phyloP scores from a whole-genome alignment of 2,329 filamentous ascomycete species.

The Neurospora crassa region DNA sequence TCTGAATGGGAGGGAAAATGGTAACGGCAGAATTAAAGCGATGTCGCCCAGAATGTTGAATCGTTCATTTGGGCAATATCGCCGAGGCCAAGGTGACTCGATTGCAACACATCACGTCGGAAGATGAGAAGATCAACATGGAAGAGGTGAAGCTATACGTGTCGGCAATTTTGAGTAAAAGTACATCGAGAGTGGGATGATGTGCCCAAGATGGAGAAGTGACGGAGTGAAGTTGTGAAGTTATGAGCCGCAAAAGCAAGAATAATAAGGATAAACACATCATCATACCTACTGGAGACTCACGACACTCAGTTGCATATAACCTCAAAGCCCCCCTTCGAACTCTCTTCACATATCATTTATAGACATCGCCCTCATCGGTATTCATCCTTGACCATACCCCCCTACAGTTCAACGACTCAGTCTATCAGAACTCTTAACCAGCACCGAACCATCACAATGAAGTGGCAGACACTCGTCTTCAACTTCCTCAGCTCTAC shows the following conservation, averaged over 20 bases:
- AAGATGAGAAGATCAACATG: not conserved
- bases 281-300: not conserved
- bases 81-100: not conserved
- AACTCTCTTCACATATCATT: not conserved
- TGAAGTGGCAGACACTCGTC: constrained; percentile 16
- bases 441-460: constrained; percentile 7
- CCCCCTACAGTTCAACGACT: not conserved
- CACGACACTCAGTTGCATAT: not conserved
- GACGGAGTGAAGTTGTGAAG: not conserved
- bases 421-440: not conserved
- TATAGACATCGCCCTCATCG: not conserved
- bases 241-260: not conserved
- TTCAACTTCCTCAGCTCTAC: constrained; percentile 11
- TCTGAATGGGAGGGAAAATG: not conserved
- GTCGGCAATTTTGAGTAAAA: not conserved
- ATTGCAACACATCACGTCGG: not conserved
- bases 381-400: not conserved
- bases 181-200: not conserved
- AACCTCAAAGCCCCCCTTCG: not conserved
- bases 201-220: not conserved
- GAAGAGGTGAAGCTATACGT: not conserved
- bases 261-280: not conserved
- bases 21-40: not conserved
- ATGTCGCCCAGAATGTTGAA: not conserved
- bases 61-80: not conserved